Conservation (phyloP, 352 stramenopile species). For the Globisporangium takayamanum region DNA sequence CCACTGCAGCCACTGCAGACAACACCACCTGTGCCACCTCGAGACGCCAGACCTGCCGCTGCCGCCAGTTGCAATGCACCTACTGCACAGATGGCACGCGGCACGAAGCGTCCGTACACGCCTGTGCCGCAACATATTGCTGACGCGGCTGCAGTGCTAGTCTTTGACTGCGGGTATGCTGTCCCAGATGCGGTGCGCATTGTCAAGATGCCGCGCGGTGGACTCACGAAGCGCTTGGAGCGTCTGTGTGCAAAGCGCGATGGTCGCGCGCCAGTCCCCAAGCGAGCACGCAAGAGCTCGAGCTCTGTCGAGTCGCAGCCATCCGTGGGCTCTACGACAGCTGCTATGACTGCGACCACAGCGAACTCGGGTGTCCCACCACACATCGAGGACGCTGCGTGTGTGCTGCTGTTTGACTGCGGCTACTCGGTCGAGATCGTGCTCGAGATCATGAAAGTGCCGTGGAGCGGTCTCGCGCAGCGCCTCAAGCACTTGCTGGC, state of each 20-base stretch:
- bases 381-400: neutral
- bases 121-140: neutral
- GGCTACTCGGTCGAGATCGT: neutral
- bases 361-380: neutral
- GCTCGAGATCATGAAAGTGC: neutral
- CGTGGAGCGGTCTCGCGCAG: neutral
- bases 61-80: too few species aligned
- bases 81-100: neutral
- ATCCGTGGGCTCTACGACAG: neutral
- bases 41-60: too few species aligned
- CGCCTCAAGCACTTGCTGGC: neutral
- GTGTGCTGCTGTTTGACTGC: neutral
- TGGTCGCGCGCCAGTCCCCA: neutral
- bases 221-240: neutral
- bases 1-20: too few species aligned
- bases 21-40: too few species aligned
- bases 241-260: neutral
- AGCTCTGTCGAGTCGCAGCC: neutral
- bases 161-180: neutral
- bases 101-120: neutral
- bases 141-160: neutral
- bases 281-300: neutral
- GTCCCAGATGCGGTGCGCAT: neutral
- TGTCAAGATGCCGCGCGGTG: constrained; percentile 1
- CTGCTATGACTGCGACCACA: neutral